Evolutionary conservation across 176 grass and related monocot species (phyloP), one percentile per base, ranked within the genome.

Genomic region (Stipa capillata): DNA sequence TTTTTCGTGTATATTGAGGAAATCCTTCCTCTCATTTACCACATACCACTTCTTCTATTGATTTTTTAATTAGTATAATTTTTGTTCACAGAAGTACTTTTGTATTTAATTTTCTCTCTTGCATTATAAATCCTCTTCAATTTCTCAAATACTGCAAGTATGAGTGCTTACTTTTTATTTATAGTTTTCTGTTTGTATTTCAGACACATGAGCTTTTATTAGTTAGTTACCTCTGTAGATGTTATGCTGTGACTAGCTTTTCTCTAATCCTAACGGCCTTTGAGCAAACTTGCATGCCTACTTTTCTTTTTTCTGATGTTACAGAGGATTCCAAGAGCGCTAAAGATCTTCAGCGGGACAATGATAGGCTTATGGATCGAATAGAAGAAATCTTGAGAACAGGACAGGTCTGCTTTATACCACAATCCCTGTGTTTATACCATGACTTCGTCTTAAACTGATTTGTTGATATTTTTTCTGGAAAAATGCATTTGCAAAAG

Each of bases 311-410:
- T 17, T 78, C 42, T 73, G 42, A 16, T 65, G 4, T 65, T 25
- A n/a, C 58, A 86, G 76, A 73, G 36, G 29, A 80, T 37, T 74
- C 27, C 36, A 86, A 28, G 57, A 73, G 29, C 24, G 35, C 4
- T 47, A 31, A 65, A 80, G 77, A 80, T 20, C n/a, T 74, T 28
- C 55, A 66, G 7, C 28, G 11, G 32, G 68, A 80, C 45, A 86
- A 28, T 74, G 2, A 20, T 8, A 74, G 32, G 48, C 32, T 85
- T 74, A 39, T 85, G 42, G 8, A 78, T 24, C 18, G 1, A 23
- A 78, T 78, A 61, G 65, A 85, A 41, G 58, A 80, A 4, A 80
- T 54, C 20, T 31, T 80, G 39, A 79, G 14, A 15, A 10, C 45
- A 5, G 75, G 76, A 3, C 14, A 85, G 83, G 83, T 79, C 21